These are phyloP conservation scores for Lentinula sp. DNA, from an alignment of 768 basidiomycete genomes.

Conservation along the genomic window DNA sequence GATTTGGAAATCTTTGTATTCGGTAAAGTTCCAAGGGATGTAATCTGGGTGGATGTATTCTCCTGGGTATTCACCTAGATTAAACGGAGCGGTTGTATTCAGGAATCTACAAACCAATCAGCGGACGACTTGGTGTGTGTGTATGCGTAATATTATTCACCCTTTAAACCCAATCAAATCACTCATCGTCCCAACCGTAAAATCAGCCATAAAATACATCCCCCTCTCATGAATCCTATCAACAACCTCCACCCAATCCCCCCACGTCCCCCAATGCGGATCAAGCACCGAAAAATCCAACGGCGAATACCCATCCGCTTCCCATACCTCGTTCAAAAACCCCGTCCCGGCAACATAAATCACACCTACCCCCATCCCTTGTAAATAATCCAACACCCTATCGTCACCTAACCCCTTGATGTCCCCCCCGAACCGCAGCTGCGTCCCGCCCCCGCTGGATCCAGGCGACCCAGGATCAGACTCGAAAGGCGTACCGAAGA, in stretches of 20 bases:
- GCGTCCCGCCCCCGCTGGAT: conserved; percentile 59
- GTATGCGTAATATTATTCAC: too few species aligned
- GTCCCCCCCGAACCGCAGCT: conserved; percentile 87
- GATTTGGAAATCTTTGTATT: conserved; percentile 71
- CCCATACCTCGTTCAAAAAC: conserved; percentile 96
- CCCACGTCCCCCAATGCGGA: conserved; percentile 85
- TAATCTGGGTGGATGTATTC: conserved; percentile 73
- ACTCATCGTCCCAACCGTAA: conserved; percentile 89
- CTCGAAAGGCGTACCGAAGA: conserved; percentile 73
- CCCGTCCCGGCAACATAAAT: conserved; percentile 92
- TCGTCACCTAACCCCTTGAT: conserved; percentile 61
- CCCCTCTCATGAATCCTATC: conserved; percentile 71
- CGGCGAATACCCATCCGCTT: conserved; percentile 93
- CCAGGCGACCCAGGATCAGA: conserved; percentile 41
- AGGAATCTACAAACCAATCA: conserved; percentile 43
- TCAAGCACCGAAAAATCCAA: conserved; percentile 87
- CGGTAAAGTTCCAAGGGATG: conserved; percentile 79
- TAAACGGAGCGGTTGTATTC: conserved; percentile 79
- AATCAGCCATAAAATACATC: conserved; percentile 93
- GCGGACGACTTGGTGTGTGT: background rate
- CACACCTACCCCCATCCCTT: conserved; percentile 80
- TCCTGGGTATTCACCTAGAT: conserved; percentile 62
- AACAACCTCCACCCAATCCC: conserved; percentile 73
- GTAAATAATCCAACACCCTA: conserved; percentile 75
- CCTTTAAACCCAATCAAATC: conserved; percentile 84